Conservation (phyloP, 2,329 filamentous ascomycete species). For the Macrophomina pseudophaseolina region DNA sequence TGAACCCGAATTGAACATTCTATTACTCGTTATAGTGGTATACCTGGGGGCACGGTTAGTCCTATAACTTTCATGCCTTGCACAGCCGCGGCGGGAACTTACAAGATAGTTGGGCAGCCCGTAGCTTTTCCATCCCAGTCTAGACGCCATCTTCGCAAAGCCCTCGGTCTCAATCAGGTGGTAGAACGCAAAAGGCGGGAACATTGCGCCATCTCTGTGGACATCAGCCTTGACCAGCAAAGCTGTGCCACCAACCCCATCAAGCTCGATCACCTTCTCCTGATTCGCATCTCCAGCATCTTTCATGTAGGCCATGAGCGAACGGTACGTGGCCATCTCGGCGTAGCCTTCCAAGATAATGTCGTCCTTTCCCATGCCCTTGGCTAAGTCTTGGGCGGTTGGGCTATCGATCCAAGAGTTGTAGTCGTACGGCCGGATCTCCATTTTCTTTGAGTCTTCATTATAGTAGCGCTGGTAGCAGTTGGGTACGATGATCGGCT, state of each 20-base stretch:
- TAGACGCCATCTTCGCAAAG: slow-evolving; percentile 94
- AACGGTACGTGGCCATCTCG: slow-evolving; percentile 89
- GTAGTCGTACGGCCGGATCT: slow-evolving; percentile 89
- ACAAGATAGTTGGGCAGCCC: slow-evolving; percentile 98
- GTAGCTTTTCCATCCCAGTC: slow-evolving; percentile 82
- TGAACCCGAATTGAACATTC: slow-evolving; percentile 33
- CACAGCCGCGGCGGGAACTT: slow-evolving; percentile 42
- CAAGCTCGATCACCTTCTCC: slow-evolving; percentile 72
- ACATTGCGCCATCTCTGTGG: slow-evolving; percentile 97
- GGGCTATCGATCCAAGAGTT: slow-evolving; percentile 97
- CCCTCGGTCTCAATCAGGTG: slow-evolving; percentile 97
- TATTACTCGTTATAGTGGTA: slow-evolving; percentile 86
- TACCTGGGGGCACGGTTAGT: slow-evolving; percentile 59
- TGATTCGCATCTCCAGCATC: slow-evolving; percentile 54
- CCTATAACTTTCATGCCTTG: slow-evolving; percentile 9
- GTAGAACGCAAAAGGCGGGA: slow-evolving; percentile 94
- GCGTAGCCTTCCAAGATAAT: slow-evolving; percentile 92
- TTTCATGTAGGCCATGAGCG: slow-evolving; percentile 86
- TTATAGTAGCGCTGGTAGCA: slow-evolving; percentile 83
- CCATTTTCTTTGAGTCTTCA: slow-evolving; percentile 72
- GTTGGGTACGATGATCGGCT: slow-evolving; percentile 91
- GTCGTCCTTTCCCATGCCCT: slow-evolving; percentile 86
- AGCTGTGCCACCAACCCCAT: slow-evolving; percentile 92
- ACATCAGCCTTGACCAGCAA: slow-evolving; percentile 95
- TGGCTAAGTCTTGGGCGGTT: slow-evolving; percentile 74